Conservation (phyloP, 1,284 basidiomycete genomes). For the Cutaneotrichosporon sp. region DNA sequence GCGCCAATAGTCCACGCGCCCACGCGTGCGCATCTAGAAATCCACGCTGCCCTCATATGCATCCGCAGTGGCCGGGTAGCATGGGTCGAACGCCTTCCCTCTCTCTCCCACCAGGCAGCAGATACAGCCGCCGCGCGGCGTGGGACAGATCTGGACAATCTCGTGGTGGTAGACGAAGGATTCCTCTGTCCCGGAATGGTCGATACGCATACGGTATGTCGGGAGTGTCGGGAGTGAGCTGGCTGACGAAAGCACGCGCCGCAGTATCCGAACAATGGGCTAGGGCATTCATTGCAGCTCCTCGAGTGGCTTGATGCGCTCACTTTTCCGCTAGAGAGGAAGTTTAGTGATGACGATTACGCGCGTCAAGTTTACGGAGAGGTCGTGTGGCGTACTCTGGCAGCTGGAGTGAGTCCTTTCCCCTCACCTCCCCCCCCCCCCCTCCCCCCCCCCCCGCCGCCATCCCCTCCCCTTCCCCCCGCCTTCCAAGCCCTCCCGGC, state of each 20-base stretch:
- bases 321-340: constrained; percentile 87
- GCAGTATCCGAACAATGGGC: constrained; percentile 80
- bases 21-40: constrained; percentile 59
- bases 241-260: constrained; percentile 70
- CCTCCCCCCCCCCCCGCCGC: too few species aligned
- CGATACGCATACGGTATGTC: constrained; percentile 81
- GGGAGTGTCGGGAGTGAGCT: neutral
- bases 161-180: constrained; percentile 64
- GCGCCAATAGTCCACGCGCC: constrained; percentile 68
- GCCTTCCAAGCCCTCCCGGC: constrained; percentile 10
- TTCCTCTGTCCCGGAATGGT: constrained; percentile 86
- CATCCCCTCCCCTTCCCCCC: too few species aligned
- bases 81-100: constrained; percentile 59
- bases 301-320: constrained; percentile 84
- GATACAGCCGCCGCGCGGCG: constrained; percentile 39
- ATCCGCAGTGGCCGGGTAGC: constrained; percentile 66
- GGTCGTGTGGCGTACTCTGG: constrained; percentile 73
- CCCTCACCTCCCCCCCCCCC: too few species aligned
- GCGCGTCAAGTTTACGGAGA: constrained; percentile 69
- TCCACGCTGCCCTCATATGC: constrained; percentile 63
- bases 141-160: constrained; percentile 30
- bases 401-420: constrained; percentile 65
- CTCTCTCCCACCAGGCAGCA: constrained; percentile 33
- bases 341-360: constrained; percentile 70
- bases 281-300: constrained; percentile 64